Base-by-base conservation (phyloP, 208 protist species). In the Angomonas deanei region DNA sequence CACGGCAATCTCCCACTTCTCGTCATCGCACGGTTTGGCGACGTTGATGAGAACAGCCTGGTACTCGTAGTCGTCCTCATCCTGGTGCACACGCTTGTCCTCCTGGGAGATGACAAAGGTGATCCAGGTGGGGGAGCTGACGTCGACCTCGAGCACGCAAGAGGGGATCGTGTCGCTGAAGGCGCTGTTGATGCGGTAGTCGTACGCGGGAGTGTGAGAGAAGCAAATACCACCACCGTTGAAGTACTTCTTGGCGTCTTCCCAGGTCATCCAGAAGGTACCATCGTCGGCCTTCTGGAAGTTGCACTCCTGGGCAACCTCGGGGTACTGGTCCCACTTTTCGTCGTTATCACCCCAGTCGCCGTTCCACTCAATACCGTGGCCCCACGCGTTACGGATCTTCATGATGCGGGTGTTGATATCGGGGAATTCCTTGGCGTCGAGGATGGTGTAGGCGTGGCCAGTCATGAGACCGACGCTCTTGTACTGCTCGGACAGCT, bases 21-120 rank as follows among this genome's bases (percentile, higher is more conserved):
- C 66, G 10, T 76, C 78, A 2, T 76, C 78, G 23, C 65, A 62
- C 15, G 82, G 86, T 53, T 82, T 52, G 24, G 86, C 78, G 50
- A 93, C 50, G 67, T 81, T 90, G 67, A 93, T 79, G 82, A 93
- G 89, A 24, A 93, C 80, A 26, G 86, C 80, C 54, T 88, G 70
- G 68, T 91, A 89, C 24, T 89, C 76, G 26, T n/a, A 56, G 53
- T 30, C 66, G 58, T 72, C 61, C 42, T 62, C 50, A 27, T 71
- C 71, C 15, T 34, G 52, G 28, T 65, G 66, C 34, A 67, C 71
- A 61, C 87, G 84, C 55, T 78, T 86, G 61, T 91, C 87, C 53
- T 83, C 67, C 74, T 92, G 84, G n/a, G 78, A 86, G 71, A 95
- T 77, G 61, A 82, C 80, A 33, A 89, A 74, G 31, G 74, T 84